phyloP scores from a whole-genome alignment of 2,329 filamentous ascomycete species.

The Aspergillus fumigatiaffinis region DNA sequence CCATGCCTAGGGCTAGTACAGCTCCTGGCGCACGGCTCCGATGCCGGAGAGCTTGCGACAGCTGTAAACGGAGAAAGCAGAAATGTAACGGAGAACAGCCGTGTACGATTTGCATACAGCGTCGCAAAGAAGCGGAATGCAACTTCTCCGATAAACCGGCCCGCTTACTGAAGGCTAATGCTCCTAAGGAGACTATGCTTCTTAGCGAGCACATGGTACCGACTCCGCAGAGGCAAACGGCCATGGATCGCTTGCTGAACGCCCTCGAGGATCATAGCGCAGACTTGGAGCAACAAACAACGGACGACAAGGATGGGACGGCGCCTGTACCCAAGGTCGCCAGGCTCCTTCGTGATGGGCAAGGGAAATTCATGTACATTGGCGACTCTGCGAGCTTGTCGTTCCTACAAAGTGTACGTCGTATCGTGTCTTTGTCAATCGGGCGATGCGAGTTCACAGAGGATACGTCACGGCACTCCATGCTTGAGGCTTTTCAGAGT shows the following conservation, averaged over 20 bases:
- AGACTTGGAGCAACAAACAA: slow-evolving; percentile 24
- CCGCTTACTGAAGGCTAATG: slow-evolving; percentile 28
- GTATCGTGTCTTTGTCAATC: slow-evolving; percentile 46
- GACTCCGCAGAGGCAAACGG: slow-evolving; percentile 30
- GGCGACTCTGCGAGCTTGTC: slow-evolving; percentile 53
- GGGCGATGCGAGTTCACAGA: slow-evolving; percentile 41
- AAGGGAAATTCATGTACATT: slow-evolving; percentile 53
- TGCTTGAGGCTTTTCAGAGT: slow-evolving; percentile 39
- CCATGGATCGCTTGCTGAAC: slow-evolving; percentile 32
- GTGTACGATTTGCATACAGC: slow-evolving; percentile 48
- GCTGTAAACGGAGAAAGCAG: slow-evolving; percentile 47
- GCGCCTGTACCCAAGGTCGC: slow-evolving; percentile 36
- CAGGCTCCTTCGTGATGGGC: slow-evolving; percentile 49
- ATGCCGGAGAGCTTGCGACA: slow-evolving; percentile 41
- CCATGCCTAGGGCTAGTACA: slow-evolving; percentile 30
- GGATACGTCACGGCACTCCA: slow-evolving; percentile 39
- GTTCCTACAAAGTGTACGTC: slow-evolving; percentile 50
- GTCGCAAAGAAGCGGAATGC: slow-evolving; percentile 40
- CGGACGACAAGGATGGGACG: slow-evolving; percentile 30
- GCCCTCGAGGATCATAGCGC: slow-evolving; percentile 30
- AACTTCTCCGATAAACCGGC: slow-evolving; percentile 38
- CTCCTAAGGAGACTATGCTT: slow-evolving; percentile 29
- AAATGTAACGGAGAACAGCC: slow-evolving; percentile 51
- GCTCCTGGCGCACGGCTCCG: slow-evolving; percentile 29
- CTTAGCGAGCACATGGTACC: slow-evolving; percentile 29